Evolutionary conservation across 345 rosid species (phyloP).

Genomic region (Garcia nutans): DNA sequence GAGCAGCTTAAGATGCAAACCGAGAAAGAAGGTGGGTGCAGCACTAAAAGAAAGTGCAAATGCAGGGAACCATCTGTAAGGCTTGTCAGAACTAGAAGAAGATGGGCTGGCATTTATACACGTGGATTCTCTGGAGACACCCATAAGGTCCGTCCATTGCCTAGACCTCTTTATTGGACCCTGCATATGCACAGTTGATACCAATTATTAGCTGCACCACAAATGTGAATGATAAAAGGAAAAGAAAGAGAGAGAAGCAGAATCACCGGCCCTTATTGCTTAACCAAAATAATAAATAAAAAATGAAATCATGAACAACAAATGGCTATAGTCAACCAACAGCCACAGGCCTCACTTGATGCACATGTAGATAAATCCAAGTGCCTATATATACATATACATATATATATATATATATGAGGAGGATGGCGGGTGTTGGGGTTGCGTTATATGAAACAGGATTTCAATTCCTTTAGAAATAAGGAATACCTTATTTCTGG

Average conservation of each 20-base stretch:
- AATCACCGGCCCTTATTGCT: not conserved
- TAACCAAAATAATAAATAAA: not conserved
- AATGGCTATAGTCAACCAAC: not conserved
- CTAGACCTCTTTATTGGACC: constrained; percentile 42
- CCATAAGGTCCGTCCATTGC: constrained; percentile 34
- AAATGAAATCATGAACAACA: not conserved
- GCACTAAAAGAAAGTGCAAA: constrained; percentile 54
- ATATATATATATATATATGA: too few relatives aligned
- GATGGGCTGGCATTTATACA: constrained; percentile 25
- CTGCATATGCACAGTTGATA: constrained; percentile 36
- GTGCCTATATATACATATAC: not conserved
- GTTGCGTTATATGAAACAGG: not conserved
- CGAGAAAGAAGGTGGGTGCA: constrained; percentile 54
- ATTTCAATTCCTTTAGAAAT: constrained; percentile 10
- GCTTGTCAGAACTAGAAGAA: constrained; percentile 33
- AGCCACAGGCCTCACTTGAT: not conserved
- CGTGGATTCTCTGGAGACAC: constrained; percentile 34
- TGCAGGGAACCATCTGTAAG: constrained; percentile 37
- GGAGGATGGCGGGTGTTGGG: not conserved
- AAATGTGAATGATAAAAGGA: not conserved
- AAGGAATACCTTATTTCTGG: constrained; percentile 36
- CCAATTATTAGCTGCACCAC: not conserved
- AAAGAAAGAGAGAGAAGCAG: not conserved
- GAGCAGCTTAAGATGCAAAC: constrained; percentile 67
- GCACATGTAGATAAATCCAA: not conserved